These are phyloP conservation scores for Talaromyces sp. DNA, from an alignment of 2,329 filamentous ascomycete genomes.

Conservation along the genomic window DNA sequence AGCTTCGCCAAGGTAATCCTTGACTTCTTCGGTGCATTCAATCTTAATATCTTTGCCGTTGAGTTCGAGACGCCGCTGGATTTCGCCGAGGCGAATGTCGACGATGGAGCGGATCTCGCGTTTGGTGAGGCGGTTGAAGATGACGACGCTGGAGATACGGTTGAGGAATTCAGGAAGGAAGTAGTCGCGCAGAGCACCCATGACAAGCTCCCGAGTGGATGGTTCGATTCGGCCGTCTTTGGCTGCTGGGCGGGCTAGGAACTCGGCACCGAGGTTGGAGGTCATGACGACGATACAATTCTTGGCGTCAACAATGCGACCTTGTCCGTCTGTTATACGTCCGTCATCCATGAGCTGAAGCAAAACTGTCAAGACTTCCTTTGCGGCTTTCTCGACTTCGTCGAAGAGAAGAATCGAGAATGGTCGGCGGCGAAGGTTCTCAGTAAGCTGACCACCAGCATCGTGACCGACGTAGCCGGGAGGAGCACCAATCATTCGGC, in stretches of 20 bases:
- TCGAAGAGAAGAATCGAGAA: conserved; percentile 98
- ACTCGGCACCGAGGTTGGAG: conserved; percentile 93
- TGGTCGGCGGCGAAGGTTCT: conserved; percentile 85
- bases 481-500: conserved; percentile 95
- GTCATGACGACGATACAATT: conserved; percentile 99
- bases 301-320: conserved; percentile 86
- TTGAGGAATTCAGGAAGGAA: conserved; percentile 99
- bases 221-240: conserved; percentile 82
- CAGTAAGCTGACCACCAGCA: conserved; percentile 90
- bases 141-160: conserved; percentile 91
- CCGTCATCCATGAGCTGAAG: conserved; percentile 99
- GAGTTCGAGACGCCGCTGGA: conserved; percentile 81
- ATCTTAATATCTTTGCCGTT: conserved; percentile 87
- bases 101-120: conserved; percentile 93
- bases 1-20: conserved; percentile 85
- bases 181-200: conserved; percentile 86
- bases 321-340: conserved; percentile 96
- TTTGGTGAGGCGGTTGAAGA: conserved; percentile 94
- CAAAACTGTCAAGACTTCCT: conserved; percentile 92
- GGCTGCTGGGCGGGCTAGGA: conserved; percentile 72
- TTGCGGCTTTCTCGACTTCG: conserved; percentile 97
- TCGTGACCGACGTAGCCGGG: conserved; percentile 97
- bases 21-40: conserved; percentile 76
- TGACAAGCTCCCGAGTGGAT: conserved; percentile 82
- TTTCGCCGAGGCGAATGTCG: conserved; percentile 79